phyloP scores from a whole-genome alignment of 768 basidiomycete genomes.

The Chalciporus piperatus region DNA sequence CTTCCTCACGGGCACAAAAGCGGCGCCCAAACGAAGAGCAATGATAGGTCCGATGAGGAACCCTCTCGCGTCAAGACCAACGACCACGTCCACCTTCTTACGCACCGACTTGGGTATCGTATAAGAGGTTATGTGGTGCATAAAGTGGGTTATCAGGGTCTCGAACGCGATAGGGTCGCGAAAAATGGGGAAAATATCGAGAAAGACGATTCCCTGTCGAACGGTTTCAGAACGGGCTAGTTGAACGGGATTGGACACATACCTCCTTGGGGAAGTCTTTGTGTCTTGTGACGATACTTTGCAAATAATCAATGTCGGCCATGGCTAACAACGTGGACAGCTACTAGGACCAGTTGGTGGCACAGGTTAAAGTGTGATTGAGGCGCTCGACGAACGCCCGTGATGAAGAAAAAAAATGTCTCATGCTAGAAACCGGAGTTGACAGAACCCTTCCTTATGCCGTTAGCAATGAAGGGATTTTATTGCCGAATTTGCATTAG shows the following conservation, averaged over 20 bases:
- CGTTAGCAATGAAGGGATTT: conserved; percentile 9
- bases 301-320: conserved; percentile 76
- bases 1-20: conserved; percentile 96
- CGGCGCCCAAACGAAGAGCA: conserved; percentile 85
- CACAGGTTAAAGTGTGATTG: background rate
- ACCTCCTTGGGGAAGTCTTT: conserved; percentile 92
- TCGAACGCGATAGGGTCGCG: conserved; percentile 85
- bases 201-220: conserved; percentile 79
- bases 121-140: conserved; percentile 79
- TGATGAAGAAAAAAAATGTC: conserved; percentile 2
- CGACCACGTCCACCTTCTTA: conserved; percentile 85
- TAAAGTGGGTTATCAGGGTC: conserved; percentile 83
- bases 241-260: conserved; percentile 9
- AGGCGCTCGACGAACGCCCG: background rate
- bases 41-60: conserved; percentile 94
- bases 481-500: background rate
- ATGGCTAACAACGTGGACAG: conserved; percentile 34
- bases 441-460: background rate
- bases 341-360: background rate
- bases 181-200: conserved; percentile 94
- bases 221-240: background rate
- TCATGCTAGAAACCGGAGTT: background rate
- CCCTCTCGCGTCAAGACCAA: conserved; percentile 94
- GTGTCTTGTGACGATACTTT: conserved; percentile 55
- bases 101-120: conserved; percentile 59